Evolutionary conservation across 768 basidiomycete genomes (phyloP).

Genomic region (Dacryopinax primogenitus): DNA sequence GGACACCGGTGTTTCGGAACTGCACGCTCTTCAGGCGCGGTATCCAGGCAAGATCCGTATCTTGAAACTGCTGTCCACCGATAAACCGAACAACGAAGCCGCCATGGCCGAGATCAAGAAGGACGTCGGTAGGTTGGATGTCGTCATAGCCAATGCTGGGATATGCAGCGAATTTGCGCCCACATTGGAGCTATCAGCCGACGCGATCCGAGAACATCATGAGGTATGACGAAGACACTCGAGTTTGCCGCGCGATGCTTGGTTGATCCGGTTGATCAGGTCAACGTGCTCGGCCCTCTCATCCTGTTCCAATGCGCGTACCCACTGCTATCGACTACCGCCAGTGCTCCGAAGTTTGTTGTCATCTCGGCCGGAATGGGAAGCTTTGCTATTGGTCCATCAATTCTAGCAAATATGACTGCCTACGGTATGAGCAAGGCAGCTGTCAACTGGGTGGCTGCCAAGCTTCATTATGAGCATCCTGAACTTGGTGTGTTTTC

Average conservation of each 20-base stretch:
- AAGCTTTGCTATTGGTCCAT: constrained; percentile 4
- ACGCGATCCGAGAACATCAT: background rate
- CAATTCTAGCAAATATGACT: no score
- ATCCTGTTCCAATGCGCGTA: constrained; percentile 18
- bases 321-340: constrained; percentile 13
- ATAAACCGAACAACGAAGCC: constrained; percentile 13
- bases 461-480: constrained; percentile 11
- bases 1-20: background rate
- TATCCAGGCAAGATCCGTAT: constrained; percentile 11
- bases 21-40: constrained; percentile 11
- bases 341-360: constrained; percentile 13
- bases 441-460: constrained; percentile 15
- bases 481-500: background rate
- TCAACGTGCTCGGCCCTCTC: constrained; percentile 18
- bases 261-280: no score
- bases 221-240: no score
- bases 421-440: constrained; percentile 16
- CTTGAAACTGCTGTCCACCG: constrained; percentile 15
- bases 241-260: no score
- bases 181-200: background rate
- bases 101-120: constrained; percentile 13
- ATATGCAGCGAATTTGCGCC: background rate
- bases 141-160: constrained; percentile 21
- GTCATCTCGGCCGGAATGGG: constrained; percentile 14
- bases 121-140: constrained; percentile 17